Conservation (phyloP, 495 filamentous ascomycete species). For the Daldinia vernicosa region DNA sequence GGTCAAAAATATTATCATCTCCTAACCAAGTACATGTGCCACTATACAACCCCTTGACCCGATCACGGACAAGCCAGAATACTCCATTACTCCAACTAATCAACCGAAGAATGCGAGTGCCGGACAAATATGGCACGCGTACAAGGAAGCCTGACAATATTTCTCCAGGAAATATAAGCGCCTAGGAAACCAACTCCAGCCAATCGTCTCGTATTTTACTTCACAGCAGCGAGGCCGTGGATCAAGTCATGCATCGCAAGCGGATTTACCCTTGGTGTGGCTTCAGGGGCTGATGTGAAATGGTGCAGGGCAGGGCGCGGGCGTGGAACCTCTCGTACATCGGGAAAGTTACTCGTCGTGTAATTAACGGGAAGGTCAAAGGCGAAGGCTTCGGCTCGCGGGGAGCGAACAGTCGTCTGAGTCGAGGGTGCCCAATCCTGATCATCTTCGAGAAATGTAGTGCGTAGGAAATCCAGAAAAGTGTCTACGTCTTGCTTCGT, state of each 20-base stretch:
- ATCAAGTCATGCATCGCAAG: slow-evolving; percentile 38
- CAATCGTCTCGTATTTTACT: slow-evolving; percentile 1
- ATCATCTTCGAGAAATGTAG: slow-evolving; percentile 55
- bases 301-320: slow-evolving; percentile 34
- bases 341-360: slow-evolving; percentile 35
- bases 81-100: slow-evolving; percentile 17
- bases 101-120: slow-evolving; percentile 1
- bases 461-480: slow-evolving; percentile 65
- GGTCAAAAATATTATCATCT: neutral
- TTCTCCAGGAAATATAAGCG: neutral
- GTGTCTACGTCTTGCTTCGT: slow-evolving; percentile 66
- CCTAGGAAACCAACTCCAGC: neutral
- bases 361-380: slow-evolving; percentile 35
- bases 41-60: slow-evolving; percentile 11
- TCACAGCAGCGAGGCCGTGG: slow-evolving; percentile 34
- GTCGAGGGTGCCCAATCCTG: slow-evolving; percentile 26
- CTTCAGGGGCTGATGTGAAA: slow-evolving; percentile 32
- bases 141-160: slow-evolving; percentile 2
- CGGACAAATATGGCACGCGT: neutral
- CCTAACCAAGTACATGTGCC: slow-evolving; percentile 1
- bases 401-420: slow-evolving; percentile 22
- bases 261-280: slow-evolving; percentile 33
- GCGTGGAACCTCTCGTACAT: slow-evolving; percentile 40
- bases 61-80: slow-evolving; percentile 5
- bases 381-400: slow-evolving; percentile 28